phyloP scores from a whole-genome alignment of 2,329 filamentous ascomycete species.

The Ascochyta clinopodiicola region DNA sequence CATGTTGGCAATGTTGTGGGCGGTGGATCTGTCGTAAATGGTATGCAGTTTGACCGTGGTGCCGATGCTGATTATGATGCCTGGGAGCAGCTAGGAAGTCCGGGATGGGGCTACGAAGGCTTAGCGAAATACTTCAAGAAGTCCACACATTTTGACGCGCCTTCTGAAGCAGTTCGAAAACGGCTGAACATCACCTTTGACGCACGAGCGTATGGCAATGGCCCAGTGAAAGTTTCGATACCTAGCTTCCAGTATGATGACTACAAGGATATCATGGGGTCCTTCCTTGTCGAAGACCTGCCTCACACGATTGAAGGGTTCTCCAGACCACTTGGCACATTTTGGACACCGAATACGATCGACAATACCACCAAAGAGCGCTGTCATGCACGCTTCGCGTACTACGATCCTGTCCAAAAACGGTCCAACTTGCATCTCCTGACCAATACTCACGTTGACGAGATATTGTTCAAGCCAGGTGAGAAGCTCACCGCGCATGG shows the following conservation, averaged over 20 bases:
- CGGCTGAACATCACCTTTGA: slow-evolving; percentile 23
- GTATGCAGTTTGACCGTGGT: slow-evolving; percentile 43
- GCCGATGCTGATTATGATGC: slow-evolving; percentile 52
- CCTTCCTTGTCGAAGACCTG: too few relatives aligned
- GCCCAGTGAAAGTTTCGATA: slow-evolving; percentile 22
- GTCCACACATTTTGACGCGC: slow-evolving; percentile 17
- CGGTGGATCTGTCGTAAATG: slow-evolving; percentile 44
- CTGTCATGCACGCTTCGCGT: too few relatives aligned
- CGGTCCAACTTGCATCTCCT: too few relatives aligned
- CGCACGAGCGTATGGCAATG: slow-evolving; percentile 17
- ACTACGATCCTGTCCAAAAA: too few relatives aligned
- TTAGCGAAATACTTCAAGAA: slow-evolving; percentile 48
- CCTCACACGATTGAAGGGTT: too few relatives aligned
- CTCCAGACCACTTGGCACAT: too few relatives aligned
- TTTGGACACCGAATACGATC: too few relatives aligned
- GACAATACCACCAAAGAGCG: too few relatives aligned
- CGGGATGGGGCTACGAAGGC: slow-evolving; percentile 63
- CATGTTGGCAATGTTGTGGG: slow-evolving; percentile 37
- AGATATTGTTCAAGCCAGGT: too few relatives aligned
- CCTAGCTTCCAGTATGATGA: slow-evolving; percentile 24
- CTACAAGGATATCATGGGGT: slow-evolving; percentile 24
- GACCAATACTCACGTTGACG: too few relatives aligned
- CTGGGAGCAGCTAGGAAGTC: slow-evolving; percentile 63
- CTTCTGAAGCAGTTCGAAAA: slow-evolving; percentile 3
- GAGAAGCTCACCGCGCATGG: too few relatives aligned